Evolutionary conservation across 2,329 filamentous ascomycete genomes (phyloP).

Genomic region (Penicillium sclerotigenum): DNA sequence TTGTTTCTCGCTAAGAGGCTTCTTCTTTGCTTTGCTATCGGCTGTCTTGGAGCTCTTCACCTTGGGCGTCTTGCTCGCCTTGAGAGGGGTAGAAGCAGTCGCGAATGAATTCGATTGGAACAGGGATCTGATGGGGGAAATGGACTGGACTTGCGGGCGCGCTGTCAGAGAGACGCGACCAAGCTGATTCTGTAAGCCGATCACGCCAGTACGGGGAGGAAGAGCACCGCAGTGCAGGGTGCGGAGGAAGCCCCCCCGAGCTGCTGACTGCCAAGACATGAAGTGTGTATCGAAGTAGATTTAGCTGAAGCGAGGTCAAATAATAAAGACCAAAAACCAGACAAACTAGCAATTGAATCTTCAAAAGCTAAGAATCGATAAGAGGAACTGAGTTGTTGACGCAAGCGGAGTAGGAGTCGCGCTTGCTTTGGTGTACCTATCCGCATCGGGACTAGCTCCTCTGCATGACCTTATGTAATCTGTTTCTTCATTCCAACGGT

Average conservation of each 20-base stretch:
- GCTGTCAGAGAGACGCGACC: slow-evolving; percentile 25
- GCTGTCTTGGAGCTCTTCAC: slow-evolving; percentile 8
- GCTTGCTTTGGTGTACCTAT: slow-evolving; percentile 22
- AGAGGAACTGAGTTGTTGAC: slow-evolving; percentile 21
- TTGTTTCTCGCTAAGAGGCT: slow-evolving; percentile 31
- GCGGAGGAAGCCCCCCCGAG: slow-evolving; percentile 32
- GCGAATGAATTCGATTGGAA: slow-evolving; percentile 21
- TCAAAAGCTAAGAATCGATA: background rate
- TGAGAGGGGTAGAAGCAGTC: slow-evolving; percentile 27
- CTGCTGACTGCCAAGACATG: slow-evolving; percentile 35
- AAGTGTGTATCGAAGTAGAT: background rate
- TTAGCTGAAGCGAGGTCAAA: background rate
- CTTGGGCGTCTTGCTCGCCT: slow-evolving; percentile 19
- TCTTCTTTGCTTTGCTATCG: slow-evolving; percentile 25
- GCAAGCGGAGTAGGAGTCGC: slow-evolving; percentile 32
- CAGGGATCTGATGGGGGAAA: slow-evolving; percentile 9
- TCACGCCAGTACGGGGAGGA: slow-evolving; percentile 27
- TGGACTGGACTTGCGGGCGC: slow-evolving; percentile 11
- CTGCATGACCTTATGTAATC: background rate
- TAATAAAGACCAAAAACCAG: background rate
- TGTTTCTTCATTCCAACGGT: background rate
- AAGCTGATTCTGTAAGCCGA: slow-evolving; percentile 27
- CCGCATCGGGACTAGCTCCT: slow-evolving; percentile 21
- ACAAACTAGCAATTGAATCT: background rate
- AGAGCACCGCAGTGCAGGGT: slow-evolving; percentile 27